Percentiles rank a stretch among this genome's conserved stretches.
phyloP scores from a whole-genome alignment of 2,329 filamentous ascomycete genomes.

The Epichloe gansuensis region DNA sequence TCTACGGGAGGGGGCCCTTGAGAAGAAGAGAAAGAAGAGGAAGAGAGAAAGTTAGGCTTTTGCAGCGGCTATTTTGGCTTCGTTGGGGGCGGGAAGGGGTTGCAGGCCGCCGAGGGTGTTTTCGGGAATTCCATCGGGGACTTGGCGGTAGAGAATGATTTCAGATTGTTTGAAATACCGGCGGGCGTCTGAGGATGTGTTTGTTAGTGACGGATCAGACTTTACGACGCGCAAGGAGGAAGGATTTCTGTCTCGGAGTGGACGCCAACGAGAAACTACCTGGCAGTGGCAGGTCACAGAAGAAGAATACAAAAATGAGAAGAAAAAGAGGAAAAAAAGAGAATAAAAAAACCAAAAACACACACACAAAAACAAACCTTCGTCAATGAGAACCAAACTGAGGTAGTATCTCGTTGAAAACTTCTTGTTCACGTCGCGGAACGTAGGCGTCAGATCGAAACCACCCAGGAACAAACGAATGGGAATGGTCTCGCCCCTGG shows the following conservation, averaged over 20 bases:
- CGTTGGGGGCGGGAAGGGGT: conserved; percentile 29
- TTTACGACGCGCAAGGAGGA: too few relatives aligned
- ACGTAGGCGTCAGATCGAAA: conserved; percentile 94
- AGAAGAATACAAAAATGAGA: not conserved
- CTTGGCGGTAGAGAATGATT: conserved; percentile 89
- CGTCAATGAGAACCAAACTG: conserved; percentile 88
- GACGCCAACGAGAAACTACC: too few relatives aligned
- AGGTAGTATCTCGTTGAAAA: conserved; percentile 98
- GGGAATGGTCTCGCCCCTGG: conserved; percentile 85
- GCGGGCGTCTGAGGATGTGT: conserved; percentile 56
- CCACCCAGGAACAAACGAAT: conserved; percentile 94
- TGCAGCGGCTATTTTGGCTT: conserved; percentile 33
- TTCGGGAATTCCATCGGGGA: conserved; percentile 37
- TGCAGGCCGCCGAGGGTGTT: conserved; percentile 24
- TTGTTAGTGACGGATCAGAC: not conserved
- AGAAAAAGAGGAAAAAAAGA: not conserved
- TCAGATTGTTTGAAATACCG: conserved; percentile 99
- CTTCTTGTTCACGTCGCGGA: conserved; percentile 99
- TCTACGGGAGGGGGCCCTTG: not conserved
- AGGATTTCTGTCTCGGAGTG: too few relatives aligned
- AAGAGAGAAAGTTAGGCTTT: conserved; percentile 8
- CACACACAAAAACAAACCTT: conserved; percentile 46
- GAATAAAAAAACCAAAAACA: not conserved
- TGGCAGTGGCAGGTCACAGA: too few relatives aligned
- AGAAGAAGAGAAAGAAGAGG: not conserved